Percentiles rank a stretch among this genome's conserved stretches.
These are phyloP conservation scores for Globisporangium carolinianum DNA, from an alignment of 352 stramenopile genomes.

Conservation along the genomic window DNA sequence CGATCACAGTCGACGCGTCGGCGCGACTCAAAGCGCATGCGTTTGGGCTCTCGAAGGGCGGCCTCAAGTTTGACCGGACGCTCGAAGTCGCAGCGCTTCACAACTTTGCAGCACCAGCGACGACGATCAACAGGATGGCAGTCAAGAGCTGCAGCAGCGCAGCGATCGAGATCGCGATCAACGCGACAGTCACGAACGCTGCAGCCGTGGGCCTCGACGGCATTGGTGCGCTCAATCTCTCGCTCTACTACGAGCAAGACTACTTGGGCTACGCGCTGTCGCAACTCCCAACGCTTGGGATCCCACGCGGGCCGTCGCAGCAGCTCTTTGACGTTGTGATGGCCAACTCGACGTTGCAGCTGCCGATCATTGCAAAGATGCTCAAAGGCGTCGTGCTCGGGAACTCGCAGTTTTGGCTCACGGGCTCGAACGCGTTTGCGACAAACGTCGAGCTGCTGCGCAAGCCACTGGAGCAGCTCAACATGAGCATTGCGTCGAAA, in stretches of 20 bases:
- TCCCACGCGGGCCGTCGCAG: constrained; percentile 39
- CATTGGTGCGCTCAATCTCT: constrained; percentile 63
- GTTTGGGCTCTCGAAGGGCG: constrained; percentile 40
- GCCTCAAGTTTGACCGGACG: constrained; percentile 36
- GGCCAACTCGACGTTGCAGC: constrained; percentile 16
- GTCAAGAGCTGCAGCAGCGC: constrained; percentile 33
- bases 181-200: constrained; percentile 35
- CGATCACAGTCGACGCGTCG: constrained; percentile 28
- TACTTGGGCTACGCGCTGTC: constrained; percentile 63
- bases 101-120: constrained; percentile 40
- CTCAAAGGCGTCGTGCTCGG: constrained; percentile 24
- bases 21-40: constrained; percentile 37
- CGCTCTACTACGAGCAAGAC: constrained; percentile 48
- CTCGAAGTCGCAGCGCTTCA: constrained; percentile 42
- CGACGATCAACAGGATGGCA: constrained; percentile 49
- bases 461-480: constrained; percentile 17
- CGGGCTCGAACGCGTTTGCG: constrained; percentile 17
- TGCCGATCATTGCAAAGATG: constrained; percentile 29
- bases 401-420: constrained; percentile 9
- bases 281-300: constrained; percentile 25
- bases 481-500: constrained; percentile 25
- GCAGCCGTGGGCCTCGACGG: constrained; percentile 11
- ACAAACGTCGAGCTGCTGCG: constrained; percentile 15
- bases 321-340: constrained; percentile 49
- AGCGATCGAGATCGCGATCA: constrained; percentile 39